phyloP scores from a whole-genome alignment of 2,329 filamentous ascomycete species.

The Sporothrix variecibatus region DNA sequence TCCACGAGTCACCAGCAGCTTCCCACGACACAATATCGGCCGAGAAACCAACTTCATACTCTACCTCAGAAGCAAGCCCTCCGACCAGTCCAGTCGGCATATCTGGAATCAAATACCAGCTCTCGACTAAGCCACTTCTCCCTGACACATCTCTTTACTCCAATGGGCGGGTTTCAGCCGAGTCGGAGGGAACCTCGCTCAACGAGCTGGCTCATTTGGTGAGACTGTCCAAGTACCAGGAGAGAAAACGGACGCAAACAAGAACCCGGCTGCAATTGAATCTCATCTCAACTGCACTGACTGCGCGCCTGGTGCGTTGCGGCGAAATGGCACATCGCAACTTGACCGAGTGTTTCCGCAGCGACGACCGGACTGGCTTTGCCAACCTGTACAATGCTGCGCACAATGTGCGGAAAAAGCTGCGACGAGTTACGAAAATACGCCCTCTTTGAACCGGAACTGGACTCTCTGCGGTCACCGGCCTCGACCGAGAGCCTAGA shows the following conservation, averaged over 20 bases:
- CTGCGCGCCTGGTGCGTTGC: constrained; percentile 71
- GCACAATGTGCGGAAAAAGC: constrained; percentile 75
- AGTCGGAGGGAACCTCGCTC: constrained; percentile 67
- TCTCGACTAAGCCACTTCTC: constrained; percentile 57
- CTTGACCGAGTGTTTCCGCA: constrained; percentile 75
- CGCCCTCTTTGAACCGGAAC: constrained; percentile 70
- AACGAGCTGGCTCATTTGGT: constrained; percentile 78
- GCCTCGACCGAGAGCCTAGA: constrained; percentile 53
- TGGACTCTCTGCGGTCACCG: constrained; percentile 61
- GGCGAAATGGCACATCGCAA: constrained; percentile 74
- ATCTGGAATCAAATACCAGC: constrained; percentile 43
- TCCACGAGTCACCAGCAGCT: background rate
- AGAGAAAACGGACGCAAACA: constrained; percentile 74
- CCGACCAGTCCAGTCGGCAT: constrained; percentile 45
- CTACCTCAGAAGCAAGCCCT: constrained; percentile 31
- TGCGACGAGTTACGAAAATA: constrained; percentile 72
- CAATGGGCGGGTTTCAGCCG: constrained; percentile 60
- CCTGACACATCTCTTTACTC: constrained; percentile 67
- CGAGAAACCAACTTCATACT: background rate
- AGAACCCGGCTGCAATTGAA: constrained; percentile 73
- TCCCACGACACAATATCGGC: background rate
- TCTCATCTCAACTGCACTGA: constrained; percentile 73
- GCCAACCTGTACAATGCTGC: constrained; percentile 73
- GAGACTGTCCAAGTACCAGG: constrained; percentile 76
- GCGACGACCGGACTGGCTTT: constrained; percentile 78